These are phyloP conservation scores for Colletotrichum sp. DNA, from an alignment of 2,329 filamentous ascomycete species.

Conservation along the genomic window DNA sequence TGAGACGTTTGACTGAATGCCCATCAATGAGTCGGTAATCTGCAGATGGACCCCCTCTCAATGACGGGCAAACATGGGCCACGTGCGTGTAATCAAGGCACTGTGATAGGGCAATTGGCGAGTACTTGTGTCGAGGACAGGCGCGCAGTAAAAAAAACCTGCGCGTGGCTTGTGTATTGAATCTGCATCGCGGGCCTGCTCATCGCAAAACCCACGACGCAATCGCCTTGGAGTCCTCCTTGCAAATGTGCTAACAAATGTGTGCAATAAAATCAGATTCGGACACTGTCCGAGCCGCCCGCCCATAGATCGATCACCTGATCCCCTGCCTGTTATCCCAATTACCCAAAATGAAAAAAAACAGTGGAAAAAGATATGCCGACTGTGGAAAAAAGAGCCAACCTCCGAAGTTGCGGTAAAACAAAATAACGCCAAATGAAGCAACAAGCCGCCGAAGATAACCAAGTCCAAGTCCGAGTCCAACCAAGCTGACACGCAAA, in stretches of 20 bases:
- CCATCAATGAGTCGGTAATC: background rate
- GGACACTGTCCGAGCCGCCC: conserved; percentile 18
- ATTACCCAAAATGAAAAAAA: background rate
- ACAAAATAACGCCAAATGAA: background rate
- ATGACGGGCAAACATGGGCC: background rate
- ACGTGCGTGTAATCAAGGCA: background rate
- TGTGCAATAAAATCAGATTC: conserved; percentile 12
- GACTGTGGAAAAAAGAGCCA: background rate
- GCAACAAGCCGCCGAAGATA: background rate
- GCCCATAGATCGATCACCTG: background rate
- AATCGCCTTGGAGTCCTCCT: background rate
- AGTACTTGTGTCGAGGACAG: background rate
- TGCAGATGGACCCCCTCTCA: background rate
- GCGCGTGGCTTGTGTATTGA: background rate
- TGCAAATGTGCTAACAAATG: background rate
- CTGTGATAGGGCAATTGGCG: background rate
- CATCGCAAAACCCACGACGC: background rate
- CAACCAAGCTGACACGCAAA: background rate
- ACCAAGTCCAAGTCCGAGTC: background rate
- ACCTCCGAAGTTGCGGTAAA: background rate
- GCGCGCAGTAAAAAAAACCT: background rate
- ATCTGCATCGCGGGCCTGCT: background rate
- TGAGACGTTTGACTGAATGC: background rate
- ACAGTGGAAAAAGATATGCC: background rate
- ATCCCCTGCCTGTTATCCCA: background rate